Evolutionary conservation across 768 basidiomycete genomes (phyloP).

Genomic region (Mycena haematopus): DNA sequence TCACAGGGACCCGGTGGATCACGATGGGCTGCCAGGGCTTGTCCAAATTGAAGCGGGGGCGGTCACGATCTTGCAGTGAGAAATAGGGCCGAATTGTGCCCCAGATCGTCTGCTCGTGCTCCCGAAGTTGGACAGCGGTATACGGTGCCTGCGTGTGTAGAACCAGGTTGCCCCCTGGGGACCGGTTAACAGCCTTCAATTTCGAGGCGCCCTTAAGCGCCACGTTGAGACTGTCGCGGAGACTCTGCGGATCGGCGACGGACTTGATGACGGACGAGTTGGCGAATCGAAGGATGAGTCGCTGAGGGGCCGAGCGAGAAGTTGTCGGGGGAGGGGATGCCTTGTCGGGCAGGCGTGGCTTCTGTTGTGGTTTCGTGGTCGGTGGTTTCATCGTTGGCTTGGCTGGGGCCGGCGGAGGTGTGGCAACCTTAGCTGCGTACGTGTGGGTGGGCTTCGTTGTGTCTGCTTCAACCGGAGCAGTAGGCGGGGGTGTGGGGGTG

Average conservation of each 20-base stretch:
- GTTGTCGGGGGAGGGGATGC: no score
- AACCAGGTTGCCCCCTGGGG: constrained; percentile 9
- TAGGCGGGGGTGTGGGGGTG: no score
- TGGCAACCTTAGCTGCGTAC: constrained; percentile 9
- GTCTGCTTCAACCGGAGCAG: constrained; percentile 12
- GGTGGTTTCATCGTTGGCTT: no score
- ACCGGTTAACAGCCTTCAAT: constrained; percentile 6
- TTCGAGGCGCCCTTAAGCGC: constrained; percentile 7
- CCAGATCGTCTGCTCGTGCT: constrained; percentile 16
- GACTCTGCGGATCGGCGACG: background rate
- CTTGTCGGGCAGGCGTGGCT: no score
- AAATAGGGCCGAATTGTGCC: background rate
- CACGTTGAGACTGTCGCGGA: constrained; percentile 6
- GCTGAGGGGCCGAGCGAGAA: constrained; percentile 5
- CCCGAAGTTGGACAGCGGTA: constrained; percentile 10
- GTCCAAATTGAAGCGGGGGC: no score
- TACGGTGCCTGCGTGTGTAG: constrained; percentile 5
- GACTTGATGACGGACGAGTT: constrained; percentile 8
- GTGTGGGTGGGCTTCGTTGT: constrained; percentile 7
- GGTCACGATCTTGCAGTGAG: no score
- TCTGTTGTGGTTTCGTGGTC: no score
- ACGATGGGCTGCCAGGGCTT: background rate
- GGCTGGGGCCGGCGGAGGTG: background rate
- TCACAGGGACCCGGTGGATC: background rate
- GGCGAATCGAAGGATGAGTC: constrained; percentile 8